A percentile compares a stretch with the other conserved stretches of the same genome.
phyloP scores from a whole-genome alignment of 768 basidiomycete species.

The Termitomyces heimii region DNA sequence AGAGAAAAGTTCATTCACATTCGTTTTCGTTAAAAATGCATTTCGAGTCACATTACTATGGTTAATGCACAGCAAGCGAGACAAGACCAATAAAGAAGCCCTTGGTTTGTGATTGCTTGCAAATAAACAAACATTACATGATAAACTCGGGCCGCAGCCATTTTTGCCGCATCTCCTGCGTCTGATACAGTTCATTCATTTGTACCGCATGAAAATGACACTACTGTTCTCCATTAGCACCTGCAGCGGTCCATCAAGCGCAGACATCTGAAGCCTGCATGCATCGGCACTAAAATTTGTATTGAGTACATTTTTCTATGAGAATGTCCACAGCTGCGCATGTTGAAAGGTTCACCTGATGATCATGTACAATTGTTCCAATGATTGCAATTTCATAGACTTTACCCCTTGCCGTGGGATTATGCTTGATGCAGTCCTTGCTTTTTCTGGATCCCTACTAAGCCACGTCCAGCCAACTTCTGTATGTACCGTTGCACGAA shows the following conservation, averaged over 20 bases:
- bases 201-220: background rate
- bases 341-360: background rate
- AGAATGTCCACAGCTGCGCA: background rate
- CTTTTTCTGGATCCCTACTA: background rate
- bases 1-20: background rate
- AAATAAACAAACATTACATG: background rate
- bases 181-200: background rate
- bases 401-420: too few species aligned
- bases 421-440: too few species aligned
- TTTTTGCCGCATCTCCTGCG: background rate
- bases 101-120: background rate
- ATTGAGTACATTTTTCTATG: background rate
- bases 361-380: background rate
- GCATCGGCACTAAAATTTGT: background rate
- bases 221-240: background rate
- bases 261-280: background rate
- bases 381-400: background rate
- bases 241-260: background rate
- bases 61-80: background rate
- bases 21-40: slow-evolving; percentile 3
- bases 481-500: background rate
- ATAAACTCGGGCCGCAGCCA: background rate
- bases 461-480: background rate
- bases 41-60: background rate
- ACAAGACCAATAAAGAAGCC: background rate